A percentile compares a stretch with the other conserved stretches of the same genome.
These are phyloP conservation scores for Tulasnella sp. DNA, from an alignment of 768 basidiomycete genomes.

Conservation along the genomic window DNA sequence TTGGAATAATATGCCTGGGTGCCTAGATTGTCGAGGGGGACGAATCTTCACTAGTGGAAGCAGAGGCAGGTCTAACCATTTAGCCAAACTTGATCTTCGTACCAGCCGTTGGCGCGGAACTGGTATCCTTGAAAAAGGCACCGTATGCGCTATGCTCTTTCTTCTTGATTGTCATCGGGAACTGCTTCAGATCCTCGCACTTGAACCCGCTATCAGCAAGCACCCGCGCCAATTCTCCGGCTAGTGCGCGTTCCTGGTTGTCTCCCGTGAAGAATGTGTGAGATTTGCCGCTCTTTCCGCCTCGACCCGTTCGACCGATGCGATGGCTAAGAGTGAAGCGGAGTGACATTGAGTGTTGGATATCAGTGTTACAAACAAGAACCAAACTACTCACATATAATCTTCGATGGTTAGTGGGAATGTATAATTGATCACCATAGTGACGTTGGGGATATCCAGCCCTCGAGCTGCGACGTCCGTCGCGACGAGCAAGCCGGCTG, in stretches of 20 bases:
- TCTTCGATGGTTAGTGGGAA: conserved; percentile 95
- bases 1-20: background rate
- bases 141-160: conserved; percentile 88
- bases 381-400: conserved; percentile 48
- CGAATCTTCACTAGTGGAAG: background rate
- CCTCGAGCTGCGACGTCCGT: conserved; percentile 98
- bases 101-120: conserved; percentile 54
- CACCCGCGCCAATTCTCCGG: conserved; percentile 90
- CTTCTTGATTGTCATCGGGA: conserved; percentile 98
- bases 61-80: background rate
- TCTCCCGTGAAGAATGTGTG: conserved; percentile 98
- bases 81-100: conserved; percentile 71
- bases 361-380: no score
- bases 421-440: conserved; percentile 92
- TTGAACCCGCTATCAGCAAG: conserved; percentile 83
- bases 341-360: background rate
- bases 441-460: conserved; percentile 81
- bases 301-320: conserved; percentile 87
- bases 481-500: conserved; percentile 79
- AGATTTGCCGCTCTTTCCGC: conserved; percentile 82
- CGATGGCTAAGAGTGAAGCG: conserved; percentile 49
- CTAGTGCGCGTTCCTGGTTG: conserved; percentile 74
- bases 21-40: background rate
- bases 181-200: conserved; percentile 67
- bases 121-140: conserved; percentile 64